Conservation (phyloP, 305 asterid genomes). For the Fraxinus platypoda region DNA sequence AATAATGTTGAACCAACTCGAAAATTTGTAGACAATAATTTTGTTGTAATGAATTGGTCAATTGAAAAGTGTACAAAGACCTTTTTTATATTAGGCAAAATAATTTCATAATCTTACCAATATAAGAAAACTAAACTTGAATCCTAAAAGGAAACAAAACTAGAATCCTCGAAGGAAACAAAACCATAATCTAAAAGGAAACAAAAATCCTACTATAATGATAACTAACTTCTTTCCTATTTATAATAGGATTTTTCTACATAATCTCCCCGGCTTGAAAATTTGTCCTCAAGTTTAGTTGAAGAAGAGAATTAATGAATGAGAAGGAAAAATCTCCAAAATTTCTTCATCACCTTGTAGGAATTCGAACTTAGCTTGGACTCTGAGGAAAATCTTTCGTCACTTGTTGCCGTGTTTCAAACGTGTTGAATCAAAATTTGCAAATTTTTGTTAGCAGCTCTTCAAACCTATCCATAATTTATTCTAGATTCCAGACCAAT, state of each 20-base stretch:
- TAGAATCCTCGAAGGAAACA: not conserved
- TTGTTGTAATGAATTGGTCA: not conserved
- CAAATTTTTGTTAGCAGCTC: not conserved
- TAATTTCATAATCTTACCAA: not conserved
- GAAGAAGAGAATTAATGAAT: not conserved
- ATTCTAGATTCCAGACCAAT: not conserved
- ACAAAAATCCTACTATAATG: not conserved
- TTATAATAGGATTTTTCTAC: not conserved
- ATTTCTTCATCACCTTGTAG: not conserved
- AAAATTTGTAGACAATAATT: not conserved
- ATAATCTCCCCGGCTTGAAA: not conserved
- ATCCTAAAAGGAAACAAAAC: not conserved
- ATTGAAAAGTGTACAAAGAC: not conserved
- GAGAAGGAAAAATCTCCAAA: not conserved
- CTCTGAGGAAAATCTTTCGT: not conserved
- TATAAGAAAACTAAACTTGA: not conserved
- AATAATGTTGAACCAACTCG: not conserved
- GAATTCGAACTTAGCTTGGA: not conserved
- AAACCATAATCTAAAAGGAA: not conserved
- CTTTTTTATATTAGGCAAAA: not conserved
- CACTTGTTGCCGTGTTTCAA: not conserved
- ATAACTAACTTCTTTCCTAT: not conserved
- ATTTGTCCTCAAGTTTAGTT: not conserved
- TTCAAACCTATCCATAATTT: not conserved
- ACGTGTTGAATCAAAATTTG: not conserved